phyloP scores from a whole-genome alignment of 495 filamentous ascomycete species.

The Clavariopsis aquatica region DNA sequence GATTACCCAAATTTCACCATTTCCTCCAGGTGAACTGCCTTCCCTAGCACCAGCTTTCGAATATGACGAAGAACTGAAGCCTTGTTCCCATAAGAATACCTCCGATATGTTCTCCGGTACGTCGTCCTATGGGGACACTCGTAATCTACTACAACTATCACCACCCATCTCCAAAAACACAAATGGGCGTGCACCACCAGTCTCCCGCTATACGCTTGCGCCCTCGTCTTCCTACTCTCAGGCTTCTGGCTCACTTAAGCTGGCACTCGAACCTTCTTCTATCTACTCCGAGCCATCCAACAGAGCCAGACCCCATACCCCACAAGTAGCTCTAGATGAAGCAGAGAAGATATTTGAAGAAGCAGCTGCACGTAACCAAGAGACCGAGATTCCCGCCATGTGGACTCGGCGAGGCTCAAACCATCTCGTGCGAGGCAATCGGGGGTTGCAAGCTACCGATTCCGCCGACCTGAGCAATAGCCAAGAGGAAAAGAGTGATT shows the following conservation, averaged over 20 bases:
- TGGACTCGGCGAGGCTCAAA: conserved; percentile 27
- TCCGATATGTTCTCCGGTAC: conserved; percentile 32
- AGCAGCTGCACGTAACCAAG: background rate
- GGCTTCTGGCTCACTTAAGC: background rate
- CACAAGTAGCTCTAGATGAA: conserved; percentile 29
- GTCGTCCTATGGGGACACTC: conserved; percentile 43
- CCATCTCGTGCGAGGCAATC: conserved; percentile 22
- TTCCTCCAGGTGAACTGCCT: conserved; percentile 24
- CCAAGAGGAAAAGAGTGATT: conserved; percentile 35
- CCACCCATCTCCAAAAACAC: background rate
- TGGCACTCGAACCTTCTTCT: conserved; percentile 9
- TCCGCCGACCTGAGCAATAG: background rate
- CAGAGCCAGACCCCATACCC: conserved; percentile 2
- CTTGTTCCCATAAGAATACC: conserved; percentile 8
- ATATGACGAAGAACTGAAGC: conserved; percentile 14
- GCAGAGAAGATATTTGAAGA: conserved; percentile 30
- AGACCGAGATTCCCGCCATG: conserved; percentile 22
- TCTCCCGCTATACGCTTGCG: conserved; percentile 5
- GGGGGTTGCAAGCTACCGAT: background rate
- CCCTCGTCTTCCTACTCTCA: conserved; percentile 33
- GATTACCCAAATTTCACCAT: conserved; percentile 1
- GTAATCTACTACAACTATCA: conserved; percentile 34
- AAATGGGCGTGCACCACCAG: background rate
- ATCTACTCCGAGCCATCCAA: conserved; percentile 14
- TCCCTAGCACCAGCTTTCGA: conserved; percentile 26